A percentile compares a stretch with the other conserved stretches of the same genome.
phyloP scores from a whole-genome alignment of 192 early-diverging fungal species.

The Podila horticola region DNA sequence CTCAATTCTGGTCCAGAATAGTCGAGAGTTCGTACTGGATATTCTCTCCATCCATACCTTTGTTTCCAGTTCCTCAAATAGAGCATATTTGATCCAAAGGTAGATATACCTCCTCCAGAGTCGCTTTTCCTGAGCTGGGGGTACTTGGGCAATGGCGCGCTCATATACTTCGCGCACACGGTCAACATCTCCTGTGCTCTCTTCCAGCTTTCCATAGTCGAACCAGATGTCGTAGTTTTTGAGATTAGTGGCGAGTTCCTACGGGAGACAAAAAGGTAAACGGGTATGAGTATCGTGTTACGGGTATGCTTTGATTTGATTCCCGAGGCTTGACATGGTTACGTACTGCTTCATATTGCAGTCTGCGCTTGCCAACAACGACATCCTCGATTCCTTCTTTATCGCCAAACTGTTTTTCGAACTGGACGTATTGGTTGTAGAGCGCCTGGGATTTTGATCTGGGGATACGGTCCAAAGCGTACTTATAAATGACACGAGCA shows the following conservation, averaged over 20 bases:
- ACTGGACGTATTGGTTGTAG: constrained; percentile 94
- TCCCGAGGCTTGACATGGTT: not conserved
- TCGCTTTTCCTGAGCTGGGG: constrained; percentile 87
- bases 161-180: constrained; percentile 95
- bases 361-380: constrained; percentile 86
- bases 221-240: constrained; percentile 99
- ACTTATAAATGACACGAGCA: constrained; percentile 96
- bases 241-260: constrained; percentile 71
- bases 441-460: constrained; percentile 85
- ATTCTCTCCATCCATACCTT: no score
- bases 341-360: constrained; percentile 86
- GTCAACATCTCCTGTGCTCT: constrained; percentile 72
- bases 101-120: constrained; percentile 99
- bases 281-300: not conserved
- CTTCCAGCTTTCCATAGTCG: constrained; percentile 93
- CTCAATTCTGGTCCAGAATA: not conserved
- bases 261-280: not conserved
- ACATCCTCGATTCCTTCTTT: constrained; percentile 91
- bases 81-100: constrained; percentile 98
- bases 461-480: constrained; percentile 89
- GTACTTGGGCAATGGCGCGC: constrained; percentile 91
- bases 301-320: no score
- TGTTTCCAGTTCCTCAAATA: constrained; percentile 92
- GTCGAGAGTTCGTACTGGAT: not conserved
- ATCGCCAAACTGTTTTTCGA: constrained; percentile 97